phyloP scores from a whole-genome alignment of 1,284 basidiomycete species.

The Naganishia cerealis region DNA sequence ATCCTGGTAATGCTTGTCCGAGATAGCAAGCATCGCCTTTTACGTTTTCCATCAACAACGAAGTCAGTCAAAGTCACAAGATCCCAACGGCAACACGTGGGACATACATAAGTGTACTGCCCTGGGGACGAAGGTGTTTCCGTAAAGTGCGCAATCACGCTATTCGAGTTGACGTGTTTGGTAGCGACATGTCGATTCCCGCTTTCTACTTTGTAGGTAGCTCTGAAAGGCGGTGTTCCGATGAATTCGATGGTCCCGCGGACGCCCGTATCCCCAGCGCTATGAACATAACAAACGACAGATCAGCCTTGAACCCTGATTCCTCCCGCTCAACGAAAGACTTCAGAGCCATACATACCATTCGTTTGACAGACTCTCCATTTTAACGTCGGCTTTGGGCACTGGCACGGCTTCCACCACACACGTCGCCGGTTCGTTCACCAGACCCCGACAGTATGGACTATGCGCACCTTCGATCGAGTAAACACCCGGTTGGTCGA shows the following conservation, averaged over 20 bases:
- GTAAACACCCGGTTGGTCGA: conserved; percentile 78
- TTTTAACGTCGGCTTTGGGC: conserved; percentile 79
- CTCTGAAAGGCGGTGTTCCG: conserved; percentile 82
- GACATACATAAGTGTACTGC: conserved; percentile 70
- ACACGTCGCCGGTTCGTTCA: conserved; percentile 76
- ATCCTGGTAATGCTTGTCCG: conserved; percentile 79
- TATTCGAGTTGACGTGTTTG: conserved; percentile 14
- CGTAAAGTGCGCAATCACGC: conserved; percentile 12
- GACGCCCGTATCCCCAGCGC: conserved; percentile 90
- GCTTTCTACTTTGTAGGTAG: conserved; percentile 16
- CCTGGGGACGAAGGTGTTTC: conserved; percentile 59
- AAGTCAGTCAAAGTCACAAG: neutral
- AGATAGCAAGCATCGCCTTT: conserved; percentile 69
- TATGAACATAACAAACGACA: conserved; percentile 50
- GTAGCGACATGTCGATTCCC: conserved; percentile 7
- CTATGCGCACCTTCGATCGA: conserved; percentile 71
- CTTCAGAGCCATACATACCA: conserved; percentile 60
- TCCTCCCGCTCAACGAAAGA: conserved; percentile 34
- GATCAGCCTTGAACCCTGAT: neutral
- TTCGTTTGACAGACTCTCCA: conserved; percentile 80
- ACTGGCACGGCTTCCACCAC: conserved; percentile 70
- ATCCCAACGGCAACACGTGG: neutral
- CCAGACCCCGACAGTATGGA: conserved; percentile 72
- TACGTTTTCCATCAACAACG: neutral
- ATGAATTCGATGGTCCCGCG: conserved; percentile 81